These are phyloP conservation scores for Pochonia chlamydosporia DNA, from an alignment of 2,329 filamentous ascomycete species.

Conservation along the genomic window DNA sequence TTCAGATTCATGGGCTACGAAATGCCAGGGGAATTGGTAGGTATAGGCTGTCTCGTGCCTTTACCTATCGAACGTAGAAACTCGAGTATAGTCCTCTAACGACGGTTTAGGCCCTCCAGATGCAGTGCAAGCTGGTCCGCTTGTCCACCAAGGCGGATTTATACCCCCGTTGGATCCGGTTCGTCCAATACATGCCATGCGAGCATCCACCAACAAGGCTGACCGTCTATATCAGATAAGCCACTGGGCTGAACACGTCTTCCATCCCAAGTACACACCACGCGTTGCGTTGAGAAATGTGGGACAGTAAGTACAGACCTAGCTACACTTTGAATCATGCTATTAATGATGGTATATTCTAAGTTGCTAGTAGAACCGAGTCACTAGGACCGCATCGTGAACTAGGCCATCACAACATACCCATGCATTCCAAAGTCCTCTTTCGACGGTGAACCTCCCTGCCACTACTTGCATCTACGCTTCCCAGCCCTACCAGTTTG, in stretches of 20 bases:
- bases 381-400: conserved; percentile 40
- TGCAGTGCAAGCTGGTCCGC: conserved; percentile 25
- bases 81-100: not conserved
- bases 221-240: conserved; percentile 29
- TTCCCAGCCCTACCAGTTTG: not conserved
- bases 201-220: not conserved
- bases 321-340: too few relatives aligned
- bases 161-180: conserved; percentile 15
- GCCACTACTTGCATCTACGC: conserved; percentile 3
- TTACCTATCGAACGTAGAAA: not conserved
- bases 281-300: conserved; percentile 38
- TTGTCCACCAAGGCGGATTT: conserved; percentile 27
- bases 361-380: conserved; percentile 30
- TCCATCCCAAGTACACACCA: conserved; percentile 46
- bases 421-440: conserved; percentile 43
- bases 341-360: too few relatives aligned
- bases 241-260: conserved; percentile 59
- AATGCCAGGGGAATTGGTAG: conserved; percentile 47
- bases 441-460: conserved; percentile 43
- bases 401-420: conserved; percentile 38
- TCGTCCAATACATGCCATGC: conserved; percentile 6
- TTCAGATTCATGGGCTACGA: conserved; percentile 45
- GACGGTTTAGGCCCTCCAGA: conserved; percentile 19
- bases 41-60: conserved; percentile 17
- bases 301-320: conserved; percentile 27